Evolutionary conservation across 169 alveolate genomes (phyloP).

Genomic region (Fabrea salina): DNA sequence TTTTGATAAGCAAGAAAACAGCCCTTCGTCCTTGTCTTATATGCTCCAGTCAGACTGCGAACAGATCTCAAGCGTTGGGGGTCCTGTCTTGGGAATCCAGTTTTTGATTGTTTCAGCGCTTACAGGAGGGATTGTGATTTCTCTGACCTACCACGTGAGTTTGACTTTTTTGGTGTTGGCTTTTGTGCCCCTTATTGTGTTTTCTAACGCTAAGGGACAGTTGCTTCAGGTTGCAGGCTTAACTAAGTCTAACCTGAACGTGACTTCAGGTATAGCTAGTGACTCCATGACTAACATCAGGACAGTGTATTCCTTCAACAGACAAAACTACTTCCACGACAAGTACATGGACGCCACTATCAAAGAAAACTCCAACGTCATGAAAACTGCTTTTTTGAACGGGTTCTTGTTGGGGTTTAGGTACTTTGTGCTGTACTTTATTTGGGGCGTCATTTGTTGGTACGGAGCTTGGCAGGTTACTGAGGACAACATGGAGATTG

Average conservation of each 20-base stretch:
- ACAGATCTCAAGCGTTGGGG: conserved; percentile 12
- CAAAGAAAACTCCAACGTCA: not conserved
- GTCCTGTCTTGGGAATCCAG: conserved; percentile 13
- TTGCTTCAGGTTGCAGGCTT: not conserved
- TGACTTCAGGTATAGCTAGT: conserved; percentile 1
- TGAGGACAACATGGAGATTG: not conserved
- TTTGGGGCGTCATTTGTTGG: conserved; percentile 16
- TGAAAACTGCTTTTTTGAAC: not conserved
- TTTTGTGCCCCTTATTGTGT: not conserved
- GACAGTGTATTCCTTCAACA: conserved; percentile 21
- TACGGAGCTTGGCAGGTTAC: not conserved
- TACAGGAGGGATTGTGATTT: not conserved
- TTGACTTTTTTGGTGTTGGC: not conserved
- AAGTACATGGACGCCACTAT: not conserved
- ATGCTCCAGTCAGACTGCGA: conserved; percentile 16
- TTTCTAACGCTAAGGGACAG: conserved; percentile 13
- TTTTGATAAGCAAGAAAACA: not conserved
- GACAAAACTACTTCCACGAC: conserved; percentile 17
- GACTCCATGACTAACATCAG: conserved; percentile 20
- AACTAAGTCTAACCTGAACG: not conserved
- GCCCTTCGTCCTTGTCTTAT: not conserved
- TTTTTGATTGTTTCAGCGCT: not conserved
- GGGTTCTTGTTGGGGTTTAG: conserved; percentile 19
- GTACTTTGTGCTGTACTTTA: not conserved
- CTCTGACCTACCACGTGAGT: not conserved